Evolutionary conservation across 2,329 filamentous ascomycete genomes (phyloP), one percentile per base, ranked within the genome.

Genomic region (Alternaria novae-zelandiae): DNA sequence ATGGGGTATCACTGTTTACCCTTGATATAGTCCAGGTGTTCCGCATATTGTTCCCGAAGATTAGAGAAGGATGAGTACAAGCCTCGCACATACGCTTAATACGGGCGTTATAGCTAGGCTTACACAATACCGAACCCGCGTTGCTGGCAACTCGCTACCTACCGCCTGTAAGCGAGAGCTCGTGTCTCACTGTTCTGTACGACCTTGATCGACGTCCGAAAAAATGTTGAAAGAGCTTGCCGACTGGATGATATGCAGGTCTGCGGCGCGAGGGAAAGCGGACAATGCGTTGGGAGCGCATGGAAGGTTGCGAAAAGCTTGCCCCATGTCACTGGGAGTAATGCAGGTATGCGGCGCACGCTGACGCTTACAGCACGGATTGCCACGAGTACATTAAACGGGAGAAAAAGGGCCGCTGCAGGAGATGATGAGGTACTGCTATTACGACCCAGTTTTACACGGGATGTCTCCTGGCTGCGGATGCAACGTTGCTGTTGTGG

Each of bases 81-180:
- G 44, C 41, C 41, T 54, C 54, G 49, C 47, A 58, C 60, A 56
- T 44, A 45, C 59, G 41, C 60, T 67, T 69, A 64, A 66, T 11
- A 67, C 44, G 28, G n/a, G 32, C 23, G 36, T 63, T 70, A 70
- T 65, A 59, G 36, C 66, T 61, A 50, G 56, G 62, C 20, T 57
- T 61, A 45, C 30, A 28, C 41, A 46, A 56, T 69, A 57, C 62
- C 57, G 68, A 64, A 54, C 43, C 59, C 63, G 47, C 43, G 50
- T 59, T 57, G 56, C 57, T 57, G 57, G 55, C 56, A 59, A 53
- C 66, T 57, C 54, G 58, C 54, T 61, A 63, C 63, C 62, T 66
- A 65, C 57, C 43, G 11, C 62, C 50, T 47, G 51, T 66, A 69
- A 69, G 66, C 68, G 66, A 70, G 44, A 51, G 41, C 54, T 55